phyloP scores from a whole-genome alignment of 495 filamentous ascomycete genomes.

The Massariosphaeria phaeospora region DNA sequence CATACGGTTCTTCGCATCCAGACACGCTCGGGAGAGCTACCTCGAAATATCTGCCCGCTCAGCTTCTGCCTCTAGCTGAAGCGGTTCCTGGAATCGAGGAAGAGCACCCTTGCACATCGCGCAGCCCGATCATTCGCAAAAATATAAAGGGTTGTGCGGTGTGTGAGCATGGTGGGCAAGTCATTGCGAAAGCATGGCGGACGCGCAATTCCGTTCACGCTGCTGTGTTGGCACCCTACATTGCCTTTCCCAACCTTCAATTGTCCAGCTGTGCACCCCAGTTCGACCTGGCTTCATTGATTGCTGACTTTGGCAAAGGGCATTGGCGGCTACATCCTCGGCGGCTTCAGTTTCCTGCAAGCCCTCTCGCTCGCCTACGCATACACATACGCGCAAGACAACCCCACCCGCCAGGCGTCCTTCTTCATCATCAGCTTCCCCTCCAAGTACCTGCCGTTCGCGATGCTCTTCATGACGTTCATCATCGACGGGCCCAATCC shows the following conservation, averaged over 20 bases:
- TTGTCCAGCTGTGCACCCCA: no score
- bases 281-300: neutral
- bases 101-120: conserved; percentile 82
- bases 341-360: conserved; percentile 52
- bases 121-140: conserved; percentile 74
- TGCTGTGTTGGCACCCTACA: conserved; percentile 92
- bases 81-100: conserved; percentile 98
- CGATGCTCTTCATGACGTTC: conserved; percentile 65
- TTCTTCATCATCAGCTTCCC: conserved; percentile 77
- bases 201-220: conserved; percentile 57
- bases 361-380: conserved; percentile 71
- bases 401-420: conserved; percentile 61
- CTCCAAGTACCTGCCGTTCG: conserved; percentile 67
- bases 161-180: conserved; percentile 87
- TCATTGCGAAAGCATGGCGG: conserved; percentile 75
- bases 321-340: conserved; percentile 49
- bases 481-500: conserved; percentile 49
- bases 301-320: conserved; percentile 48
- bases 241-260: conserved; percentile 44
- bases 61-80: conserved; percentile 68
- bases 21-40: no score
- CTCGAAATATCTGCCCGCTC: conserved; percentile 85
- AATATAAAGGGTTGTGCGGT: conserved; percentile 60
- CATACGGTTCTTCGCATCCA: conserved; percentile 16
- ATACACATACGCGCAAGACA: conserved; percentile 79